phyloP scores from a whole-genome alignment of 2,329 filamentous ascomycete species.

The Diaporthe caulivora region DNA sequence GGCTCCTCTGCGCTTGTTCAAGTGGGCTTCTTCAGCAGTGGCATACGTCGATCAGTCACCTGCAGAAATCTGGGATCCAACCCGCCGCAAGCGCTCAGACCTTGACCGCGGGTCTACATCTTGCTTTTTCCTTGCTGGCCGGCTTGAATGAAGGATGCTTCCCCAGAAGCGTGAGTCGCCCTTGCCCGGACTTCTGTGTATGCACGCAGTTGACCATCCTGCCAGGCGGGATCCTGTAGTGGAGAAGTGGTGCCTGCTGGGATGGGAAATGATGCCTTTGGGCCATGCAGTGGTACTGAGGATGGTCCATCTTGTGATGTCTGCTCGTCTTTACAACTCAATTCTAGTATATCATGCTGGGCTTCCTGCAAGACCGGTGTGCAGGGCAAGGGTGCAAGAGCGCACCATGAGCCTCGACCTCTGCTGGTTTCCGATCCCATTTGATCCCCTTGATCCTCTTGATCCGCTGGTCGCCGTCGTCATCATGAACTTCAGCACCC shows the following conservation, averaged over 20 bases:
- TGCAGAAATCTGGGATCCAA: constrained; percentile 1
- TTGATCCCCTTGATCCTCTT: not conserved
- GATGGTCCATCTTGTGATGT: not conserved
- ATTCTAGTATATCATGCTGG: constrained; percentile 2
- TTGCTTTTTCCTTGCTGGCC: constrained; percentile 25
- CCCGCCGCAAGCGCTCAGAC: constrained; percentile 23
- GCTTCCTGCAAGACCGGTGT: constrained; percentile 4
- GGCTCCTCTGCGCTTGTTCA: not conserved
- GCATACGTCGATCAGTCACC: constrained; percentile 2
- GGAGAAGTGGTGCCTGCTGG: not conserved
- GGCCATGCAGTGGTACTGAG: constrained; percentile 3
- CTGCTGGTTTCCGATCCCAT: not conserved
- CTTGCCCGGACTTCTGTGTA: not conserved
- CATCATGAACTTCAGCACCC: constrained; percentile 36
- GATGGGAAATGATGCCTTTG: not conserved
- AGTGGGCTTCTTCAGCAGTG: constrained; percentile 21
- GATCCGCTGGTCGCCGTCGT: not conserved
- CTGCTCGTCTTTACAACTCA: not conserved
- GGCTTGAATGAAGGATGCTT: not conserved
- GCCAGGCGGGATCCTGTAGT: not conserved
- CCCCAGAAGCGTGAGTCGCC: constrained; percentile 1
- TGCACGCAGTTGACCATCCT: not conserved
- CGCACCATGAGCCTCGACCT: constrained; percentile 20
- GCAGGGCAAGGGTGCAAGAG: not conserved
- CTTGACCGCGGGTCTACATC: not conserved